Base-by-base conservation (phyloP, 306 rosid species). In the Geum urbanum region DNA sequence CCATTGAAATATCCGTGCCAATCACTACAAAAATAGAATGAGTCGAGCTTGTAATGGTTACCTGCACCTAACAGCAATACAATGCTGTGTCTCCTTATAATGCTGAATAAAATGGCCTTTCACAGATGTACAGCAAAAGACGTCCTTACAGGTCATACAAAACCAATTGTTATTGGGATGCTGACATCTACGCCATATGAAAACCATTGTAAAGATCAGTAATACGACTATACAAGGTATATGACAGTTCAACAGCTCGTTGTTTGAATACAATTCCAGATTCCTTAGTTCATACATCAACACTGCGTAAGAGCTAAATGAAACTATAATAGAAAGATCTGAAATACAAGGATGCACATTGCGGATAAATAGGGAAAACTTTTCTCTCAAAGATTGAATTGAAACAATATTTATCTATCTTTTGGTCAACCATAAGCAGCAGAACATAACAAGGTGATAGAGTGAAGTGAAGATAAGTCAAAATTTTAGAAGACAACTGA, bases 1-100 rank as follows among this genome's bases (percentile, higher is more conserved):
- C 32, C 8, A 14, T 8, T 18, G 35, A 53, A 11, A 19, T 52
- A 18, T 0, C 19, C 9, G 3, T 53, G n/a, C n/a, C n/a, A 16
- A 51, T 51, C 8, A 49, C 6, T 49, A 3, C 54, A 13, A 1
- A n/a, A 51, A 51, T 15, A 0, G 3, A 51, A 0, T 8, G 14
- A 53, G 11, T 19, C 20, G 32, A 19, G 59, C 59, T 32, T 53
- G 32, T 22, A 51, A 6, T 53, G 27, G 32, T n/a, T n/a, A n/a
- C n/a, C n/a, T n/a, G n/a, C n/a, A n/a, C n/a, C n/a, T n/a, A n/a
- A n/a, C n/a, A n/a, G 2, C 22, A 53, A 53, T 1, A 53, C 13
- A 53, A 53, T 53, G 58, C 19, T 18, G 58, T n/a, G n/a, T 53
- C 58, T 53, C n/a, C n/a, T n/a, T n/a, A n/a, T n/a, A n/a, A n/a